Conservation (phyloP, 345 rosid species). For the Corchorus capsularis region DNA sequence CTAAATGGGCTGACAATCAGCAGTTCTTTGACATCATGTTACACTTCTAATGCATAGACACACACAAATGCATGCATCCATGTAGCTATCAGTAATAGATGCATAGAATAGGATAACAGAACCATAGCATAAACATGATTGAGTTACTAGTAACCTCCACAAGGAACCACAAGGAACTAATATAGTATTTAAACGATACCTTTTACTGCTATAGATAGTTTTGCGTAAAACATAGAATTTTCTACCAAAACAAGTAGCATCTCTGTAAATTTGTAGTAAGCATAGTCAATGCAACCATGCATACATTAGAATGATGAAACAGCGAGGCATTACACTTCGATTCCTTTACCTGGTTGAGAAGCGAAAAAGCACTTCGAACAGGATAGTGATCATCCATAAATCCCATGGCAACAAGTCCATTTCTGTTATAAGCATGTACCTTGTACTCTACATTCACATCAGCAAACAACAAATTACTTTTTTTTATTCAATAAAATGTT, state of each 20-base stretch:
- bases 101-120: neutral
- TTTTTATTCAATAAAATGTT: neutral
- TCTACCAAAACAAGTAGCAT: neutral
- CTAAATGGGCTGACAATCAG: neutral
- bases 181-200: neutral
- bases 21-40: neutral
- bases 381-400: slow-evolving; percentile 99
- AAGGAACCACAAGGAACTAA: neutral
- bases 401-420: slow-evolving; percentile 85
- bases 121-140: neutral
- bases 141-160: neutral
- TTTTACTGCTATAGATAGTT: neutral
- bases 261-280: neutral
- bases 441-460: slow-evolving; percentile 63
- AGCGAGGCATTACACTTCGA: neutral
- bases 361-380: slow-evolving; percentile 86
- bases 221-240: neutral
- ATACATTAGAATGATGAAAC: neutral
- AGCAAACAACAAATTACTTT: neutral
- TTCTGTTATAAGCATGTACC: slow-evolving; percentile 87
- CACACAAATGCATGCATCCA: neutral
- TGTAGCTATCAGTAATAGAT: neutral
- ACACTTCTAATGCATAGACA: neutral
- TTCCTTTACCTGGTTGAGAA: slow-evolving; percentile 73
- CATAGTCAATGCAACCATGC: neutral